Evolutionary conservation across 768 basidiomycete species (phyloP), one percentile per base, ranked within the genome.

Genomic region (Pisolithus tinctorius): DNA sequence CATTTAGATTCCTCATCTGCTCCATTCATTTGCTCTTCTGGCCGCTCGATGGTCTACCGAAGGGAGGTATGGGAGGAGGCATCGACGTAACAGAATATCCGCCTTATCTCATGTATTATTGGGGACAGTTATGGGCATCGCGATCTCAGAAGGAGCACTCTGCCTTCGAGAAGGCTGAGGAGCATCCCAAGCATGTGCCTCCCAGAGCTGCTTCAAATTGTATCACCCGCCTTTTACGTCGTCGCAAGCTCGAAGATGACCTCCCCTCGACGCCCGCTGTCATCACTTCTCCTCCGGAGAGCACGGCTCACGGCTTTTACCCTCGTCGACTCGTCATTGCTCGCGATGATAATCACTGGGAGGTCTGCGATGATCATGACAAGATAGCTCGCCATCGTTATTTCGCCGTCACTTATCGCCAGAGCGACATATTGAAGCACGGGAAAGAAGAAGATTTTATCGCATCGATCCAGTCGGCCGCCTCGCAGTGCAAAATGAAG

Each of bases 61-160:
- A 34, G 11, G 31, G 31, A 13, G 31, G 31, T 11, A 34, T 34
- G 31, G 29, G 9, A 29, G 50, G 6, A 1, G 29, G 13, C 16
- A 13, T 16, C 41, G 48, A 51, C 17, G 55, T 37, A 6, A 54
- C 53, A 7, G 40, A 45, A 11, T 50, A 49, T 48, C 47, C 47
- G 4, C 2, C 34, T 9, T 61, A 58, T 14, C 31, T 23, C 11
- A 47, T 54, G 4, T 41, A 51, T 1, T 61, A 52, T 47, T 53
- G 39, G 29, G 48, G 56, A 3, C 60, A 60, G 27, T 38, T 60
- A 34, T 60, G 59, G 59, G 53, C 60, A n/a, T 56, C 60, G 5
- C 60, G 60, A 17, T 60, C 60, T 4, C 20, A 25, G 3, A 61
- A 27, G 37, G 60, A 60, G 11, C 29, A 55, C 42, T 60, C 60